phyloP scores from a whole-genome alignment of 2,329 filamentous ascomycete genomes.

The Alternaria hordeiaustralica region DNA sequence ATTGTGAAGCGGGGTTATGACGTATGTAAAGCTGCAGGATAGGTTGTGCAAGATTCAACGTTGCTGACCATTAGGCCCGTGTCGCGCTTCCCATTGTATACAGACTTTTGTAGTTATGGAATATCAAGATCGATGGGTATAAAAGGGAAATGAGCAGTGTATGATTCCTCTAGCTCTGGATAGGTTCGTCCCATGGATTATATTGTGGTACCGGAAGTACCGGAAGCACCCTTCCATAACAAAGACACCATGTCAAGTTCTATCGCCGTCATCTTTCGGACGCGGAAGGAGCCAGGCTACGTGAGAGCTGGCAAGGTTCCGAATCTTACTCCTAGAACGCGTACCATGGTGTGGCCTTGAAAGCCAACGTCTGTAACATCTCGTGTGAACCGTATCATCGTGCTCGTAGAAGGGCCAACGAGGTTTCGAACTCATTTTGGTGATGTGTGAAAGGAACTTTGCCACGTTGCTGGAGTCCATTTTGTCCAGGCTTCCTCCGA shows the following conservation, averaged over 20 bases:
- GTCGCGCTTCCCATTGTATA: background rate
- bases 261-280: background rate
- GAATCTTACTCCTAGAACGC: background rate
- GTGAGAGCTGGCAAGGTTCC: background rate
- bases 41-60: background rate
- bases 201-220: background rate
- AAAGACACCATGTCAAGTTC: background rate
- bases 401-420: background rate
- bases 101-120: background rate
- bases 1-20: background rate
- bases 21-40: background rate
- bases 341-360: background rate
- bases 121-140: background rate
- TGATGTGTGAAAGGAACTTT: background rate
- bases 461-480: slow-evolving; percentile 9
- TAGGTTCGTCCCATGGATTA: background rate
- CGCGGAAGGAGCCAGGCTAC: background rate
- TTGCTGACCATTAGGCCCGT: background rate
- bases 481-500: background rate
- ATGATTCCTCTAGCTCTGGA: background rate
- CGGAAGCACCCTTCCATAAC: background rate
- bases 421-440: background rate
- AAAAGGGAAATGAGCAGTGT: background rate
- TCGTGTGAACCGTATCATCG: background rate
- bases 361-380: background rate